Percentiles rank a stretch among this genome's conserved stretches.
These are phyloP conservation scores for Periconia sp. DNA, from an alignment of 2,329 filamentous ascomycete genomes.

Conservation along the genomic window DNA sequence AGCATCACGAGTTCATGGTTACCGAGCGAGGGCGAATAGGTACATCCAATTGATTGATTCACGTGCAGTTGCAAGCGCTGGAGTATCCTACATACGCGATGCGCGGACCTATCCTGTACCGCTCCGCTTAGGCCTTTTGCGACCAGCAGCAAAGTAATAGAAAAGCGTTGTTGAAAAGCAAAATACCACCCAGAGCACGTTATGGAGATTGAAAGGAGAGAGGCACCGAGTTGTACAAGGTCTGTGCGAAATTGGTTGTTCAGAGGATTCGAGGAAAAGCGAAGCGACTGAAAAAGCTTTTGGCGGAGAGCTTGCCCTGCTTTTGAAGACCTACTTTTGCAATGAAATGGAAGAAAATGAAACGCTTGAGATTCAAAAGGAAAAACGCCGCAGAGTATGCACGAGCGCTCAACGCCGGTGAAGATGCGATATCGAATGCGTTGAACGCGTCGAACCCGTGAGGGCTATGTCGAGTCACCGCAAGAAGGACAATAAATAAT, in stretches of 20 bases:
- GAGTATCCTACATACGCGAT: background rate
- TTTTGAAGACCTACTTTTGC: constrained; percentile 21
- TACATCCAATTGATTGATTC: constrained; percentile 3
- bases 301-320: constrained; percentile 15
- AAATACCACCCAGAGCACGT: constrained; percentile 12
- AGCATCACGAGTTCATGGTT: constrained; percentile 13
- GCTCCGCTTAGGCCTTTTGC: background rate
- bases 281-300: constrained; percentile 14
- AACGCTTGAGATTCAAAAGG: constrained; percentile 5
- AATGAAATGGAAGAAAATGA: constrained; percentile 11
- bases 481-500: background rate
- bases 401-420: constrained; percentile 32
- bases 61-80: too few relatives aligned
- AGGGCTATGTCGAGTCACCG: constrained; percentile 7
- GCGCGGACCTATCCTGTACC: background rate
- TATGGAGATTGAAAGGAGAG: constrained; percentile 4
- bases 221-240: constrained; percentile 15
- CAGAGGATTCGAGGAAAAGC: constrained; percentile 2
- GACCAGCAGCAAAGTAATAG: too few relatives aligned
- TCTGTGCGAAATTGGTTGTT: constrained; percentile 3
- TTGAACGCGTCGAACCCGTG: constrained; percentile 1
- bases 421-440: constrained; percentile 24
- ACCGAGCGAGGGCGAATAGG: background rate
- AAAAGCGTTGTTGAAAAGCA: constrained; percentile 19
- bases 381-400: constrained; percentile 33